Percentiles rank a stretch among this genome's conserved stretches.
These are phyloP conservation scores for Circinella umbellata DNA, from an alignment of 371 early-diverging fungal species.

Conservation along the genomic window DNA sequence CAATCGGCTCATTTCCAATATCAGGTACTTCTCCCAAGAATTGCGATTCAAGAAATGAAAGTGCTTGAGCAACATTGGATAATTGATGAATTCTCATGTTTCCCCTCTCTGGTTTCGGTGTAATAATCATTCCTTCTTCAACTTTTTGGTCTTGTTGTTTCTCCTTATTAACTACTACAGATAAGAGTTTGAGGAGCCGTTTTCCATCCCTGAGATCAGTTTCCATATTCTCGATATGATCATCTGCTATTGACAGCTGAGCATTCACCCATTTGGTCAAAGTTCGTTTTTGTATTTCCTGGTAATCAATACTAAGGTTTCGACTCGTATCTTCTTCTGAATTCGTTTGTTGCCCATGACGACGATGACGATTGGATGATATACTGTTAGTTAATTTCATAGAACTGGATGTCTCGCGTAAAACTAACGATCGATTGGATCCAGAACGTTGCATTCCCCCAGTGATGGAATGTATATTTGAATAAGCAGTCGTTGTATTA, in stretches of 20 bases:
- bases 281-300: slow-evolving; percentile 75
- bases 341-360: slow-evolving; percentile 4
- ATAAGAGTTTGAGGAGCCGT: slow-evolving; percentile 59
- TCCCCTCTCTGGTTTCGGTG: slow-evolving; percentile 62
- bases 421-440: slow-evolving; percentile 28
- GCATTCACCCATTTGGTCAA: slow-evolving; percentile 87
- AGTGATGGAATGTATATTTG: background rate
- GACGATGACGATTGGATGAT: background rate
- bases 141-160: background rate
- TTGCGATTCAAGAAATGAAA: slow-evolving; percentile 68
- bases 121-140: background rate
- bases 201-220: slow-evolving; percentile 69
- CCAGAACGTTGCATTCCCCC: slow-evolving; percentile 20
- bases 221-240: slow-evolving; percentile 45
- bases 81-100: slow-evolving; percentile 78
- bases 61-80: slow-evolving; percentile 77
- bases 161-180: slow-evolving; percentile 55
- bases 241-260: slow-evolving; percentile 57
- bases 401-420: slow-evolving; percentile 20
- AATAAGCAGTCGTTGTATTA: background rate
- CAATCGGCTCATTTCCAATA: slow-evolving; percentile 82
- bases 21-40: slow-evolving; percentile 66
- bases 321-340: slow-evolving; percentile 24
- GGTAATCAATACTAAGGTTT: slow-evolving; percentile 48
- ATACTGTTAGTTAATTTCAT: slow-evolving; percentile 13